phyloP scores from a whole-genome alignment of 1,139 yeast genomes.

The Suhomyces bokatorum region DNA sequence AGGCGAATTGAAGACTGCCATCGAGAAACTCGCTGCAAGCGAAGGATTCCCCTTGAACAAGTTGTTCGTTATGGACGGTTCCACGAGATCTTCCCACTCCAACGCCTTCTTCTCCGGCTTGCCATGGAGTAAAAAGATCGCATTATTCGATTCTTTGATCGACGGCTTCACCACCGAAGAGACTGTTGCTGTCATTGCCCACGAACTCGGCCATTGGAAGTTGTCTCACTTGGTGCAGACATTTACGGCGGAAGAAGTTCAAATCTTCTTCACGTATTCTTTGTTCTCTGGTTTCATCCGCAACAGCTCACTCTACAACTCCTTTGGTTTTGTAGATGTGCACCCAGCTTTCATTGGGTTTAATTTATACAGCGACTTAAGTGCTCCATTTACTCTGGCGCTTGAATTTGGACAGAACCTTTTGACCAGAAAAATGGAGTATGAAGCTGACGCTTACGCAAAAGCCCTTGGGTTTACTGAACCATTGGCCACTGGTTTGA shows the following conservation, averaged over 20 bases:
- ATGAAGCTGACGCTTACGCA: slow-evolving; percentile 90
- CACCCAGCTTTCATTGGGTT: slow-evolving; percentile 83
- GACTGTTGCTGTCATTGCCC: slow-evolving; percentile 92
- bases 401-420: slow-evolving; percentile 67
- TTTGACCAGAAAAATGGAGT: slow-evolving; percentile 82
- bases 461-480: slow-evolving; percentile 67
- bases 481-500: slow-evolving; percentile 70
- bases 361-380: slow-evolving; percentile 68
- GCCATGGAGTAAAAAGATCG: slow-evolving; percentile 97
- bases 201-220: slow-evolving; percentile 98
- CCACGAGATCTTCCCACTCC: slow-evolving; percentile 92
- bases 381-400: slow-evolving; percentile 73
- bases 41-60: slow-evolving; percentile 85
- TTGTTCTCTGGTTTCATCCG: slow-evolving; percentile 77
- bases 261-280: slow-evolving; percentile 64
- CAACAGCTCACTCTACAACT: slow-evolving; percentile 70
- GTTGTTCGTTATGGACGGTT: slow-evolving; percentile 88
- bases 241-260: slow-evolving; percentile 63
- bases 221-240: slow-evolving; percentile 78
- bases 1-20: slow-evolving; percentile 80
- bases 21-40: slow-evolving; percentile 72
- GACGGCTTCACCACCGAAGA: slow-evolving; percentile 75
- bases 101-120: slow-evolving; percentile 94
- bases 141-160: slow-evolving; percentile 85
- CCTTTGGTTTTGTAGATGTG: slow-evolving; percentile 69